A percentile compares a stretch with the other conserved stretches of the same genome.
Conservation (phyloP, 2,329 filamentous ascomycete species). For the Pseudogymnoascus sp. region DNA sequence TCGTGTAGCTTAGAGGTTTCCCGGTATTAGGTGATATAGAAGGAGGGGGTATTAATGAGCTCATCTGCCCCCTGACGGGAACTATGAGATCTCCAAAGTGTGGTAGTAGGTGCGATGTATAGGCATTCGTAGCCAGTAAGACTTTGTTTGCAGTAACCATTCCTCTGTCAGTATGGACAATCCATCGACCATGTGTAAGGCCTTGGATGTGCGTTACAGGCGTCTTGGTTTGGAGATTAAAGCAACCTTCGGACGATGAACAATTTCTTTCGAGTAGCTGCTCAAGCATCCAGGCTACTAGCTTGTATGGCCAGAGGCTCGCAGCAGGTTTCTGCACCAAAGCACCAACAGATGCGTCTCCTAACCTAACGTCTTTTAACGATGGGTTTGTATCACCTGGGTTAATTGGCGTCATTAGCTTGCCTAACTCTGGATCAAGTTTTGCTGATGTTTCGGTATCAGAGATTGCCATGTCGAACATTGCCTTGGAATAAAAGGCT, state of each 20-base stretch:
- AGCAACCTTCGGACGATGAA: neutral
- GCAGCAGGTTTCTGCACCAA: conserved; percentile 58
- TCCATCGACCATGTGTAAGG: conserved; percentile 38
- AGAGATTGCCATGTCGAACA: conserved; percentile 43
- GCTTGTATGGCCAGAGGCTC: conserved; percentile 75
- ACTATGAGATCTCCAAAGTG: conserved; percentile 62
- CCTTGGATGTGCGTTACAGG: conserved; percentile 46
- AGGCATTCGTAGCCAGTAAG: conserved; percentile 75
- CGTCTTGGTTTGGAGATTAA: conserved; percentile 71
- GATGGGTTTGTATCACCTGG: conserved; percentile 25
- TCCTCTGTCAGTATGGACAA: conserved; percentile 61
- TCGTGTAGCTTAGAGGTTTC: conserved; percentile 17
- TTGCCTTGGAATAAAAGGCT: conserved; percentile 47
- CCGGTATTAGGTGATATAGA: conserved; percentile 22
- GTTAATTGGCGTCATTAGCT: conserved; percentile 28
- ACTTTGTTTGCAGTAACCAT: conserved; percentile 53
- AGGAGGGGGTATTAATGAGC: conserved; percentile 51
- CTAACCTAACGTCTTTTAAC: conserved; percentile 45
- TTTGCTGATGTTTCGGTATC: conserved; percentile 43
- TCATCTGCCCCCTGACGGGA: conserved; percentile 68
- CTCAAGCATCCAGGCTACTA: conserved; percentile 64
- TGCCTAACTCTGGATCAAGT: conserved; percentile 48
- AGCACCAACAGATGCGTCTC: conserved; percentile 39
- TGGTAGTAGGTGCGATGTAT: conserved; percentile 69
- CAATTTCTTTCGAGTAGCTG: conserved; percentile 15